Evolutionary conservation across 306 rosid genomes (phyloP).

Genomic region (Herpetospermum pedunculosum): DNA sequence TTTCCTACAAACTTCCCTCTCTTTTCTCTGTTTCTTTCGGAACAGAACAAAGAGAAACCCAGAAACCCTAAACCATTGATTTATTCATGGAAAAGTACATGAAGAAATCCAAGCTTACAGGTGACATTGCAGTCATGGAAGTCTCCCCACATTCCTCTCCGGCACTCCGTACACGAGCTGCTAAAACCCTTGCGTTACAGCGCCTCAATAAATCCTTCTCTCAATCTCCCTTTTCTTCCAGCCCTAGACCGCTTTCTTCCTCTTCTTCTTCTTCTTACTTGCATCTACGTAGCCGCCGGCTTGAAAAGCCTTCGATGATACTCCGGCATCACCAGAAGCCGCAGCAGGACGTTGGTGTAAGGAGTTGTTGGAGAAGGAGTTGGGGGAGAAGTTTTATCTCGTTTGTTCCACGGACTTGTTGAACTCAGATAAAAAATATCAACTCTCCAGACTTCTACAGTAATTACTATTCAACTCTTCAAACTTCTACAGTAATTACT

Average conservation of each 20-base stretch:
- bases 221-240: background rate
- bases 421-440: no score
- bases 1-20: slow-evolving; percentile 5
- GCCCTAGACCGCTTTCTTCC: slow-evolving; percentile 15
- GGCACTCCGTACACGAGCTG: slow-evolving; percentile 51
- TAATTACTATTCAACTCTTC: no score
- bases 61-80: background rate
- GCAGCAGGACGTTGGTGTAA: slow-evolving; percentile 8
- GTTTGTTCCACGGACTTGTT: no score
- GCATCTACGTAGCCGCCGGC: slow-evolving; percentile 83
- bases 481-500: no score
- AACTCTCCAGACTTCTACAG: no score
- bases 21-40: slow-evolving; percentile 2
- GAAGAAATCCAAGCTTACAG: slow-evolving; percentile 53
- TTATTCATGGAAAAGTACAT: slow-evolving; percentile 67
- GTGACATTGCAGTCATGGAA: slow-evolving; percentile 58
- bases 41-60: background rate
- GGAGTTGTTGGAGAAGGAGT: no score
- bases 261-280: slow-evolving; percentile 39
- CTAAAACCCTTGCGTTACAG: slow-evolving; percentile 54
- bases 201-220: slow-evolving; percentile 26
- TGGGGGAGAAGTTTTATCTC: no score
- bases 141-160: slow-evolving; percentile 30
- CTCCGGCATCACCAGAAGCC: slow-evolving; percentile 7
- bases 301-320: slow-evolving; percentile 37